Evolutionary conservation across 2,329 filamentous ascomycete genomes (phyloP).

Genomic region (Alternaria angustiovoidea): DNA sequence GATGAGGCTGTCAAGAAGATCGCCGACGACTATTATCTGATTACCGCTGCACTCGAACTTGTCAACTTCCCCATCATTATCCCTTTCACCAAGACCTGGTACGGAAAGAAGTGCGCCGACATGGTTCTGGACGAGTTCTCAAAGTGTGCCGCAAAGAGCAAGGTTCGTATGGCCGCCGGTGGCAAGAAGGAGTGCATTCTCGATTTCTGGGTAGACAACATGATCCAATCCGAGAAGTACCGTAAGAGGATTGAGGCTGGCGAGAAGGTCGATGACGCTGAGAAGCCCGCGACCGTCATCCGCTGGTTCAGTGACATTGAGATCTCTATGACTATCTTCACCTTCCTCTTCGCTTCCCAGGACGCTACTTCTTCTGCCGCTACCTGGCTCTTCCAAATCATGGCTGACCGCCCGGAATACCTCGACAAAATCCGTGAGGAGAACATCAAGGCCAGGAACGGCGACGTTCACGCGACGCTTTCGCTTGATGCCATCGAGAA

Average conservation of each 20-base stretch:
- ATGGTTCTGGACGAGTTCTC: slow-evolving; percentile 90
- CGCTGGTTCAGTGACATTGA: slow-evolving; percentile 90
- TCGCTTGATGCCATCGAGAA: slow-evolving; percentile 88
- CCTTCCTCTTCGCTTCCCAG: slow-evolving; percentile 96
- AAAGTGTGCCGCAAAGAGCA: slow-evolving; percentile 92
- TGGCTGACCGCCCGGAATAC: slow-evolving; percentile 92
- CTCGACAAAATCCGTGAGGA: slow-evolving; percentile 91
- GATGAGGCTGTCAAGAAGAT: slow-evolving; percentile 93
- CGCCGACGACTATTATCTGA: slow-evolving; percentile 94
- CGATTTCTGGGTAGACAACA: slow-evolving; percentile 85
- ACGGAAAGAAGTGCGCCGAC: slow-evolving; percentile 93
- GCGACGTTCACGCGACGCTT: slow-evolving; percentile 73
- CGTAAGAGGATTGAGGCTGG: slow-evolving; percentile 79
- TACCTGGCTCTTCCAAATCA: slow-evolving; percentile 95
- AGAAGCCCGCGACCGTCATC: slow-evolving; percentile 84
- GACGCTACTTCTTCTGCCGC: slow-evolving; percentile 93
- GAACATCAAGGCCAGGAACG: slow-evolving; percentile 79
- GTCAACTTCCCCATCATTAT: slow-evolving; percentile 91
- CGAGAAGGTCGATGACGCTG: slow-evolving; percentile 63
- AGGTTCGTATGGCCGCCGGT: slow-evolving; percentile 88
- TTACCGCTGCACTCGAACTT: slow-evolving; percentile 92
- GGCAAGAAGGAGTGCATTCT: slow-evolving; percentile 90
- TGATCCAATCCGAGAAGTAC: slow-evolving; percentile 85
- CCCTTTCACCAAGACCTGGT: slow-evolving; percentile 95
- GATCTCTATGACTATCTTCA: slow-evolving; percentile 92